Conservation (phyloP, 1,284 basidiomycete species). For the Malassezia equina region DNA sequence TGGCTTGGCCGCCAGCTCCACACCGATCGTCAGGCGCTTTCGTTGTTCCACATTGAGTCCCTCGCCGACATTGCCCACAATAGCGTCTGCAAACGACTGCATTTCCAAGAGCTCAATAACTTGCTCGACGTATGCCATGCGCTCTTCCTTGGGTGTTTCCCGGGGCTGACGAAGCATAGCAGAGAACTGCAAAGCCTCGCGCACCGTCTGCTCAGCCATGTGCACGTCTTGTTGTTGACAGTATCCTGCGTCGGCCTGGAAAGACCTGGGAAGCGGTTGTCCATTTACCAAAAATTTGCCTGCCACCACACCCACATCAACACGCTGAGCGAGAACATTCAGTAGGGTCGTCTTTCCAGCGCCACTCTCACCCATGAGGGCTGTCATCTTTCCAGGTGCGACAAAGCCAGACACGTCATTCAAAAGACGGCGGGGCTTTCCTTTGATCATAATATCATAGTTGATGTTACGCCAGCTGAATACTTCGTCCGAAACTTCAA, state of each 20-base stretch:
- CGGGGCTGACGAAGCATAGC: constrained; percentile 33
- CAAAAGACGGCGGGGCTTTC: constrained; percentile 26
- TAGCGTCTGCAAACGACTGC: constrained; percentile 30
- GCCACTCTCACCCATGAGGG: constrained; percentile 38
- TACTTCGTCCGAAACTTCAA: constrained; percentile 23
- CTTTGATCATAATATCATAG: constrained; percentile 34
- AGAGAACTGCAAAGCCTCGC: constrained; percentile 38
- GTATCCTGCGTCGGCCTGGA: constrained; percentile 34
- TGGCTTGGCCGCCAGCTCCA: constrained; percentile 37
- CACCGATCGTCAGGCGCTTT: constrained; percentile 35
- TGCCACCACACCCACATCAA: constrained; percentile 25
- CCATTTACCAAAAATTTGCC: constrained; percentile 28
- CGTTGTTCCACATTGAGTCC: constrained; percentile 37
- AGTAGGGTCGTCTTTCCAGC: constrained; percentile 40
- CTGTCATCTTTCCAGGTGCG: constrained; percentile 32
- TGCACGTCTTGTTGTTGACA: constrained; percentile 38
- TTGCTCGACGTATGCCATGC: constrained; percentile 31
- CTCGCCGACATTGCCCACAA: constrained; percentile 26
- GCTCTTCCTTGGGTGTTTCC: constrained; percentile 24
- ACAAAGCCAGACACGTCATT: constrained; percentile 49
- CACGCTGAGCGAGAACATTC: constrained; percentile 33
- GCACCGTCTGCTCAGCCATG: constrained; percentile 24
- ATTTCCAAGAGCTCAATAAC: constrained; percentile 34
- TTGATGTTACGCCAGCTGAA: constrained; percentile 34
- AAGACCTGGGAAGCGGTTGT: constrained; percentile 22